A percentile compares a stretch with the other conserved stretches of the same genome.
Evolutionary conservation across 2,329 filamentous ascomycete species (phyloP).

Genomic region (Fusarium sp.): DNA sequence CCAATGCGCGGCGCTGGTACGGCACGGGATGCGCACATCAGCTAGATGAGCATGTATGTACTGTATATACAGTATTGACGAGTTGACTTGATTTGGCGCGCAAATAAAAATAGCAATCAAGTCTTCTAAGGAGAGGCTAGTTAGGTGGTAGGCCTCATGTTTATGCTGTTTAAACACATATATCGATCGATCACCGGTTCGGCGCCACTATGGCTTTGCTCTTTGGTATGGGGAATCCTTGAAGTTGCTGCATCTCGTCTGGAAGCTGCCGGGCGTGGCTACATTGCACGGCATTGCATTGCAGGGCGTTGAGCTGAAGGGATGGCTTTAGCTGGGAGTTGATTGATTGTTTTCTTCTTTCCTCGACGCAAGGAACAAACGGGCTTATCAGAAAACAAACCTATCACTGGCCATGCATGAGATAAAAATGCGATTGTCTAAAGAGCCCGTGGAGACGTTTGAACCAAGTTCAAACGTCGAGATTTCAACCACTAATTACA

Average conservation of each 20-base stretch:
- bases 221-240: constrained; percentile 9
- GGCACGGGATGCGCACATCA: constrained; percentile 28
- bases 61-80: background rate
- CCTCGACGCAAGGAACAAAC: background rate
- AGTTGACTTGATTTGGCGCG: background rate
- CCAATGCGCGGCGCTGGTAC: constrained; percentile 31
- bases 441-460: background rate
- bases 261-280: constrained; percentile 7
- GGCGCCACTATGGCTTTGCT: constrained; percentile 10
- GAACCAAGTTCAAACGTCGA: background rate
- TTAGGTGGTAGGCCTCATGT: constrained; percentile 19
- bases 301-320: constrained; percentile 11
- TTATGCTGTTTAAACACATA: background rate
- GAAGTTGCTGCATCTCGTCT: constrained; percentile 9
- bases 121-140: background rate
- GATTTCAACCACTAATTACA: background rate
- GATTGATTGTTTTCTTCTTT: background rate
- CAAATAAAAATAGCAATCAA: background rate
- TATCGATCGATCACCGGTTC: background rate
- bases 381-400: background rate
- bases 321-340: background rate
- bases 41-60: background rate
- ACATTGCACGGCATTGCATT: constrained; percentile 1
- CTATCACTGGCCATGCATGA: background rate
- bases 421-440: background rate